Conservation (phyloP, 169 alveolate species). For the Plasmodium fragile region DNA sequence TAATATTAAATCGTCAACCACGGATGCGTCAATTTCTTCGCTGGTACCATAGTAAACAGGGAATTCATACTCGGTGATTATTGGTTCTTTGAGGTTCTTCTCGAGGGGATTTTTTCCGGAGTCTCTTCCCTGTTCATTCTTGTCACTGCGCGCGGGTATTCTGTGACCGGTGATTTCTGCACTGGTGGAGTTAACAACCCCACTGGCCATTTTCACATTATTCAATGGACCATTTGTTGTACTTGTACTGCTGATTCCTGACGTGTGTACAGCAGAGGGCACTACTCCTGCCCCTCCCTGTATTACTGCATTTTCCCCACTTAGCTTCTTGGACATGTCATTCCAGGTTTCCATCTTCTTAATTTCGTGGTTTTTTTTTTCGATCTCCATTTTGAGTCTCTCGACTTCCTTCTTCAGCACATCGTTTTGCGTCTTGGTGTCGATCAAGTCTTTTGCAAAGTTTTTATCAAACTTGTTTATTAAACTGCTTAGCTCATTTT, state of each 20-base stretch:
- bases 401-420: conserved; percentile 74
- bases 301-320: not conserved
- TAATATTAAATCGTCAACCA: conserved; percentile 43
- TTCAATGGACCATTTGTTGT: not conserved
- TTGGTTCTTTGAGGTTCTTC: not conserved
- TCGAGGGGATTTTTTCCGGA: not conserved
- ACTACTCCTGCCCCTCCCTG: not conserved
- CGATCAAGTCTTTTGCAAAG: conserved; percentile 75
- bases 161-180: not conserved
- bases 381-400: conserved; percentile 59
- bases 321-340: conserved; percentile 38
- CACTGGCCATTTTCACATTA: not conserved
- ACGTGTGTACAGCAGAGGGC: not conserved
- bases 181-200: not conserved
- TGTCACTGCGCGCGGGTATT: not conserved
- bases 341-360: conserved; percentile 61
- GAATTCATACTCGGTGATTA: conserved; percentile 13
- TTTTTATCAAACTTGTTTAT: conserved; percentile 71
- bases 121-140: not conserved
- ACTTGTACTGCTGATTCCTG: not conserved
- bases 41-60: conserved; percentile 63
- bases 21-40: conserved; percentile 14
- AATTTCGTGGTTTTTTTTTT: conserved; percentile 60
- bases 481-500: conserved; percentile 73
- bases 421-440: conserved; percentile 68